A percentile compares a stretch with the other conserved stretches of the same genome.
These are phyloP conservation scores for Pistacia atlantica DNA, from an alignment of 345 rosid genomes.

Conservation along the genomic window DNA sequence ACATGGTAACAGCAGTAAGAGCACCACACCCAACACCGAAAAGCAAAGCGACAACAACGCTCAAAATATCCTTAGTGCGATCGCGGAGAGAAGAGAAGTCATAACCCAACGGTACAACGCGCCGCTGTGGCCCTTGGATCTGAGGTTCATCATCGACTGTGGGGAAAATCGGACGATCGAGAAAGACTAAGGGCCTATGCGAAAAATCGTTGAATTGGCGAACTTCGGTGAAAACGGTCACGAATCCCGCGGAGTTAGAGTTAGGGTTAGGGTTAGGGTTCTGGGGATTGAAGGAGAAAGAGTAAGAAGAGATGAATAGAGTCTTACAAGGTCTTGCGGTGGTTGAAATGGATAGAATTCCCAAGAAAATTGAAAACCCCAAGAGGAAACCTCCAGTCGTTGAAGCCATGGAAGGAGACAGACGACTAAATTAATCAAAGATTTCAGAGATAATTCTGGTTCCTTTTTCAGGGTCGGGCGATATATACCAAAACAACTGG, in stretches of 20 bases:
- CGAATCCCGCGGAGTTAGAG: conserved; percentile 43
- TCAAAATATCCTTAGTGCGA: conserved; percentile 81
- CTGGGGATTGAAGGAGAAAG: conserved; percentile 63
- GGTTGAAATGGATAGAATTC: conserved; percentile 34
- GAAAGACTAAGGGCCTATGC: conserved; percentile 11
- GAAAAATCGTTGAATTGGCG: conserved; percentile 36
- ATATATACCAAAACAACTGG: no score
- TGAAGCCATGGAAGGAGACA: no score
- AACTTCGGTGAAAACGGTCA: conserved; percentile 67
- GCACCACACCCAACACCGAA: conserved; percentile 98
- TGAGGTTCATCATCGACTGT: conserved; percentile 19
- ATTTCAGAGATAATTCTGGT: no score
- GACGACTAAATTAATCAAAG: no score
- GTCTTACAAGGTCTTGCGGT: conserved; percentile 34
- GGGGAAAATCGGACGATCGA: conserved; percentile 40
- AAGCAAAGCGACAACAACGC: conserved; percentile 80
- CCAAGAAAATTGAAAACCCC: conserved; percentile 26
- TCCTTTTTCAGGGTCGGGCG: no score
- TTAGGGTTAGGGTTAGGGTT: conserved; percentile 48
- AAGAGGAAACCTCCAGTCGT: conserved; percentile 15
- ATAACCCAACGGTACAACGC: conserved; percentile 37
- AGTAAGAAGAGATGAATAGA: conserved; percentile 52
- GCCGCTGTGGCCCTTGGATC: conserved; percentile 23
- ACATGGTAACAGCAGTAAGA: conserved; percentile 87
- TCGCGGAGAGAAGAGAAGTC: conserved; percentile 66